Conservation (phyloP, 805 yeast species). For the Kazachstania psychrophila region DNA sequence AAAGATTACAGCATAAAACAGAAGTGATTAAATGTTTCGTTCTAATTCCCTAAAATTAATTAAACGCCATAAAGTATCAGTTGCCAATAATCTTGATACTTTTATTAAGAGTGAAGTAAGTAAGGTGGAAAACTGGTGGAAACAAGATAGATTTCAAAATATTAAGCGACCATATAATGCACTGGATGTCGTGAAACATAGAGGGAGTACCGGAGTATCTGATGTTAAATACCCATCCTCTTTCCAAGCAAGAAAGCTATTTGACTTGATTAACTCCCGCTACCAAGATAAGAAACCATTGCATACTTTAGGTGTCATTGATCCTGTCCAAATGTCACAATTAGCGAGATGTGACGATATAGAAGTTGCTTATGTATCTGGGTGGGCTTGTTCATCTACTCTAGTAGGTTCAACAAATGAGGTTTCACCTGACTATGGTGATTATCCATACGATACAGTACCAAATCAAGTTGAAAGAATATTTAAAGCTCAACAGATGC, state of each 20-base stretch:
- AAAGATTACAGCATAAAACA: too few relatives aligned
- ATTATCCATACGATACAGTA: constrained; percentile 59
- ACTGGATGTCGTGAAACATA: constrained; percentile 40
- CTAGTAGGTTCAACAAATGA: constrained; percentile 50
- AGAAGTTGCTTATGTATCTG: constrained; percentile 47
- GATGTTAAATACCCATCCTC: constrained; percentile 38
- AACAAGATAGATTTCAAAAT: constrained; percentile 37
- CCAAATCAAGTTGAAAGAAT: constrained; percentile 57
- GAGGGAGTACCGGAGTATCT: constrained; percentile 38
- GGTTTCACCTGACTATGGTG: constrained; percentile 59
- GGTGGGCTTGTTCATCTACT: constrained; percentile 53
- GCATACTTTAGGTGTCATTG: constrained; percentile 52
- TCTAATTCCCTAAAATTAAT: too few relatives aligned
- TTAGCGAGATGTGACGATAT: constrained; percentile 38
- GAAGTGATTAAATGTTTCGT: too few relatives aligned
- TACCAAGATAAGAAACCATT: constrained; percentile 38
- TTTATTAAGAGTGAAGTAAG: constrained; percentile 29
- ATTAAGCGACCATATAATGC: constrained; percentile 46
- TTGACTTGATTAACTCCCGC: constrained; percentile 35
- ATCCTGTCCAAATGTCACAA: constrained; percentile 56
- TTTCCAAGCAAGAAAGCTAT: constrained; percentile 44
- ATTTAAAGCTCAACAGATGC: constrained; percentile 49
- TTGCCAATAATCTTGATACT: too few relatives aligned
- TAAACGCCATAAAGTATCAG: too few relatives aligned
- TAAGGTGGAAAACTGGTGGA: constrained; percentile 43